Base-by-base conservation (phyloP, 768 basidiomycete genomes). In the Suillus subluteus region DNA sequence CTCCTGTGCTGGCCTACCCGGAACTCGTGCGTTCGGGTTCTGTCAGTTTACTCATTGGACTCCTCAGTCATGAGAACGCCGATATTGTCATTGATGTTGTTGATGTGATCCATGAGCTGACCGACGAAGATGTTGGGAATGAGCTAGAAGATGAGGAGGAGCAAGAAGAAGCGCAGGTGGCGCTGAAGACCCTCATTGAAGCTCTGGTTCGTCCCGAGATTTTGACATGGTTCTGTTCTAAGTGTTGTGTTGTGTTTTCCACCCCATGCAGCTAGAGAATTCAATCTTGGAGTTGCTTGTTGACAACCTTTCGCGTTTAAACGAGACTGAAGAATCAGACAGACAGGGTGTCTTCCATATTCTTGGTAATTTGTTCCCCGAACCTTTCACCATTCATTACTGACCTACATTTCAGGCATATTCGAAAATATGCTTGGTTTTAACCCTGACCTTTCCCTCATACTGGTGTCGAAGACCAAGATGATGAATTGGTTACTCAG, bases 41-140 rank as follows among this genome's bases (percentile, higher is more conserved):
- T 21, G 80, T 95, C 18, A 74, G 83, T 40, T 81, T 89, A 35
- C 84, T 99, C 58, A 85, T 93, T 65, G 95, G 92, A 38, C 85
- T 99, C 58, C 87, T 99, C 65, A 93, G 89, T 65, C 96, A 99
- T 75, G 98, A 99, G 78, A 99, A 99, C 75, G 85, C 91, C 58
- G 98, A 99, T 79, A 98, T 99, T 67, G 92, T 93, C n/a, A 92
- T 99, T 64, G 96, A 98, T 70, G 91, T 95, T 40, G 89, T 99
- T 43, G 94, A 96, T 74, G 86, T 97, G 23, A 82, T 99, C 6
- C 91, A 95, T 72, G 98, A 99, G 78, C 84, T 98, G 67, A 97
- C 96, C 1, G 98, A 99, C 70, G 98, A 99, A 78, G 97, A 99
- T 71, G 94, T 94, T 2, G 92, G 92, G 6, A 89, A 92, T 58